Base-by-base conservation (phyloP, 768 basidiomycete genomes). In the Lactarius hengduanensis region DNA sequence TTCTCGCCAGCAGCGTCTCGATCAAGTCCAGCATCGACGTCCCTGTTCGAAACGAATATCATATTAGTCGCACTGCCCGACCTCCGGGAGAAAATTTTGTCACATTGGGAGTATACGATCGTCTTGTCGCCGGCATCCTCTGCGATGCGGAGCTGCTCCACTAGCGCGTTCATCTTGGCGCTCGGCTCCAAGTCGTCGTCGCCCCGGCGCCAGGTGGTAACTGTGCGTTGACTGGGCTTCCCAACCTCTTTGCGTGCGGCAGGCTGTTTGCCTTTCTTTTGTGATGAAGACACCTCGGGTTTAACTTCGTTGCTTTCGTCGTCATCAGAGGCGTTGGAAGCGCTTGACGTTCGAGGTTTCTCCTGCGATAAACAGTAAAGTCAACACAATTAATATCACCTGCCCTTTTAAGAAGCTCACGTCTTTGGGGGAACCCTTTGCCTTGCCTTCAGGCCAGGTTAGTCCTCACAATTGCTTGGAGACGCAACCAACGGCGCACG, bases 71-170 rank as follows among this genome's bases (percentile, higher is more conserved):
- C 26, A 3, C 11, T 18, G 11, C 50, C 36, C 10, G 36, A 50
- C 6, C 15, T 15, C 2, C 2, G 57, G 61, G 36, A 45, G n/a
- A 57, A 22, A 34, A 26, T 10, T 32, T 16, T 57, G 83, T 59
- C 65, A 88, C 88, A 90, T 73, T 90, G 89, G 6, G 87, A 88
- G 74, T 86, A 90, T 50, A 82, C 79, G 40, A 90, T 89, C 4
- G 83, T 84, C 79, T 90, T 90, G 73, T 90, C 89, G 0, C 86
- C 87, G 5, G 78, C 80, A 10, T 71, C 68, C 16, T 86, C 84
- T 83, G 84, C 86, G 63, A 86, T 78, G 70, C 84, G 81, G 69
- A 93, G 76, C 56, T 84, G 77, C 2, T 80, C 74, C 22, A 91
- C 74, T 71, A 88, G 74, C 34, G 79, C 80, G 28, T 82, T 57